Conservation (phyloP, 73 alveolate species). For the Blepharisma japonicum region DNA sequence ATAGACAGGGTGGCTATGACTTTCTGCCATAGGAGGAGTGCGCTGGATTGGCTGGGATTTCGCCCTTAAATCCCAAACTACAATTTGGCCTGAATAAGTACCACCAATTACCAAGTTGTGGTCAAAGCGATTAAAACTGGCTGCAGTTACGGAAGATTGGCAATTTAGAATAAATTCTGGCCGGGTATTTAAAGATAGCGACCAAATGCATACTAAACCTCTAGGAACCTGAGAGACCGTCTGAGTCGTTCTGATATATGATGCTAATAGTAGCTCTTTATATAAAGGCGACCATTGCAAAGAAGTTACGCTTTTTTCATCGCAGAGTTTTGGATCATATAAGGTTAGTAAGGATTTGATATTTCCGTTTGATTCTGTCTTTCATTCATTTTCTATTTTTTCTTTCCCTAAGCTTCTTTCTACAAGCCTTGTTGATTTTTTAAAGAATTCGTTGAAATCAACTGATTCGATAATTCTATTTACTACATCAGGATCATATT, state of each 20-base stretch:
- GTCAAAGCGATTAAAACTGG: slow-evolving; percentile 72
- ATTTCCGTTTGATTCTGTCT: slow-evolving; percentile 30
- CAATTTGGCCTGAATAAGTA: slow-evolving; percentile 74
- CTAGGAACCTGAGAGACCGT: slow-evolving; percentile 49
- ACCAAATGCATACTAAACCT: slow-evolving; percentile 83
- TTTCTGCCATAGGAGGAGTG: slow-evolving; percentile 64
- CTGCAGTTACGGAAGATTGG: slow-evolving; percentile 71
- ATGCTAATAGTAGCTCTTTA: slow-evolving; percentile 60
- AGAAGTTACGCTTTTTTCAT: slow-evolving; percentile 65
- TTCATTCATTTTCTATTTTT: slow-evolving; percentile 28
- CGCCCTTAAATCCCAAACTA: slow-evolving; percentile 83
- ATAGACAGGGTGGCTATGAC: slow-evolving; percentile 73
- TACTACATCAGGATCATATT: slow-evolving; percentile 45
- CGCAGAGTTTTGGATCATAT: slow-evolving; percentile 31
- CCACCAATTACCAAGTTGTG: slow-evolving; percentile 88
- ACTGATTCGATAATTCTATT: slow-evolving; percentile 34
- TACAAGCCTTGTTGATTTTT: slow-evolving; percentile 48
- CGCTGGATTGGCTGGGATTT: slow-evolving; percentile 67
- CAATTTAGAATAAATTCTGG: slow-evolving; percentile 78
- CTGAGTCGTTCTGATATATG: slow-evolving; percentile 53
- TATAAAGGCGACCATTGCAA: slow-evolving; percentile 81
- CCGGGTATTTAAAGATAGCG: slow-evolving; percentile 64
- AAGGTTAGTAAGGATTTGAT: slow-evolving; percentile 15
- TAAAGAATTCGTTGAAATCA: slow-evolving; percentile 48
- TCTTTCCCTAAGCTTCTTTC: slow-evolving; percentile 59